Evolutionary conservation across 257 asterid species (phyloP).

Genomic region (Thymus quinquecostatus): DNA sequence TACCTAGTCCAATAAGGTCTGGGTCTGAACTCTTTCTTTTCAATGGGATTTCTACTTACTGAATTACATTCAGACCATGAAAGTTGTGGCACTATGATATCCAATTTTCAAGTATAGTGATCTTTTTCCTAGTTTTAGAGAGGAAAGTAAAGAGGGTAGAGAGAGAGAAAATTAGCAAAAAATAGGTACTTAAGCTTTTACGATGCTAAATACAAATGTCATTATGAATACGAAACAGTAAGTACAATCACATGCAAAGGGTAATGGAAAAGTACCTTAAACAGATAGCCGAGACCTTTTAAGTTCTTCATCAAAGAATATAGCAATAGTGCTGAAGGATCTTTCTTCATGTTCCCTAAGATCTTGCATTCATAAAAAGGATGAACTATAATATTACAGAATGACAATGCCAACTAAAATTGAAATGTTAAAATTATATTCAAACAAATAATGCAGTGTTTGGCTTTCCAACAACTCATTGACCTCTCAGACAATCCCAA

Average conservation of each 20-base stretch:
- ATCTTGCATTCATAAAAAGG: conserved; percentile 58
- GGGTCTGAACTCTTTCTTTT: conserved; percentile 1
- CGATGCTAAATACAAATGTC: conserved; percentile 27
- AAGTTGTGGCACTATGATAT: conserved; percentile 13
- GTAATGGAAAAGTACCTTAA: conserved; percentile 59
- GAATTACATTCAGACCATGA: conserved; percentile 14
- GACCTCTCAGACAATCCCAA: no score
- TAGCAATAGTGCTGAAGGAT: conserved; percentile 77
- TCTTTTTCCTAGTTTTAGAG: conserved; percentile 5
- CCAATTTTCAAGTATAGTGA: conserved; percentile 15
- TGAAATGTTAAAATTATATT: no score
- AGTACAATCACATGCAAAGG: conserved; percentile 30
- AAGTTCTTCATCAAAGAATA: conserved; percentile 80
- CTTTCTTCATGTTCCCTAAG: conserved; percentile 85
- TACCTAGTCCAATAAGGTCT: conserved; percentile 11
- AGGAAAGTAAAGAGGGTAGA: conserved; percentile 7
- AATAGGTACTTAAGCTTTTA: neutral
- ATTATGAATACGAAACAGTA: conserved; percentile 15
- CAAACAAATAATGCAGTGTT: no score
- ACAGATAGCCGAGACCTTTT: conserved; percentile 69
- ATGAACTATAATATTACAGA: conserved; percentile 32
- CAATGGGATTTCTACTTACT: conserved; percentile 3
- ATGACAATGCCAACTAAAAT: neutral
- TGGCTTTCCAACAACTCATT: no score
- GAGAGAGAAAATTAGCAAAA: neutral